These are phyloP conservation scores for Austroboletus festivus DNA, from an alignment of 768 basidiomycete genomes.

Conservation along the genomic window DNA sequence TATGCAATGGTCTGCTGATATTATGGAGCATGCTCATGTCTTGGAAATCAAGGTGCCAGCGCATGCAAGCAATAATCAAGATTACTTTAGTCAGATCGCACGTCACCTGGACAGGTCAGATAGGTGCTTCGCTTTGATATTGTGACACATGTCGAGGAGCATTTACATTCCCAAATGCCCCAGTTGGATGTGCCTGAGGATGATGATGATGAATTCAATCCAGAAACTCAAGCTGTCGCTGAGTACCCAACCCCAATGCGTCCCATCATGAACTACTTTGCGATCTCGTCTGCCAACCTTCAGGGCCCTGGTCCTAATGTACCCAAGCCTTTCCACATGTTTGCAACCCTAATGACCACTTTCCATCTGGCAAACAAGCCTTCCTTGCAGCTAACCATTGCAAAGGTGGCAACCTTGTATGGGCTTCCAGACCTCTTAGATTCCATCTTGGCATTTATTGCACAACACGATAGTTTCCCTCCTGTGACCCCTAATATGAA, in stretches of 20 bases:
- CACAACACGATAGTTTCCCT: background rate
- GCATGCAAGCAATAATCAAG: background rate
- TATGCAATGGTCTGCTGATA: background rate
- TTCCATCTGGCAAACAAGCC: slow-evolving; percentile 7
- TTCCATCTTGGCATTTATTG: background rate
- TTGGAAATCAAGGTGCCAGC: background rate
- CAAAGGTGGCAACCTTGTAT: background rate
- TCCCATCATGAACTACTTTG: slow-evolving; percentile 1
- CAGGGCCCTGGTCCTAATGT: slow-evolving; percentile 15
- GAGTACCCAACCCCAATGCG: background rate
- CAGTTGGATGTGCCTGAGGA: slow-evolving; percentile 21
- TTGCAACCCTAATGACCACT: background rate
- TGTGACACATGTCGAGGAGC: background rate
- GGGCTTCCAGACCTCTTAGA: slow-evolving; percentile 1
- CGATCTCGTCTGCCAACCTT: background rate
- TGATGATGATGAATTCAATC: background rate
- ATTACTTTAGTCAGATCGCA: background rate
- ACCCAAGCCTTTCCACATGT: background rate
- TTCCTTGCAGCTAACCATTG: background rate
- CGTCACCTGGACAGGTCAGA: background rate
- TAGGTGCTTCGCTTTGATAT: background rate
- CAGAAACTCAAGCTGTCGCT: background rate
- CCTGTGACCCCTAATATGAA: background rate
- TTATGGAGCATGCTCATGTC: background rate
- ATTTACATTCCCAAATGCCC: too few species aligned